phyloP scores from a whole-genome alignment of 192 early-diverging fungal species.

The Podila horticola region DNA sequence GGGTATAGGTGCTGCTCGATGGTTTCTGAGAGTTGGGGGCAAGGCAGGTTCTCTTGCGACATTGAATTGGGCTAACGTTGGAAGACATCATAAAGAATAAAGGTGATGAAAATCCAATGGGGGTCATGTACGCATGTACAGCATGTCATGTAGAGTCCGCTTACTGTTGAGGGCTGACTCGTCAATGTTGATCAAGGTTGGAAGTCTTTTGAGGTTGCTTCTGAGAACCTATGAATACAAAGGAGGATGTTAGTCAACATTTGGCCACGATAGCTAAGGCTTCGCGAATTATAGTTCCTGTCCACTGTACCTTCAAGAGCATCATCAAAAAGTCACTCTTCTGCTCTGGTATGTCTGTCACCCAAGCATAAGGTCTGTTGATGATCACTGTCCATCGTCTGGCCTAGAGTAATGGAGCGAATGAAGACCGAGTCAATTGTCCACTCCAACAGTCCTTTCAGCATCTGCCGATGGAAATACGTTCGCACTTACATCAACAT shows the following conservation, averaged over 20 bases:
- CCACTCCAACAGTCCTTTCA: not conserved
- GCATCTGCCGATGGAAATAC: not conserved
- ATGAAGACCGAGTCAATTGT: too few relatives aligned
- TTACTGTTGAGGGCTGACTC: conserved; percentile 52
- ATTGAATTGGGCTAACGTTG: conserved; percentile 34
- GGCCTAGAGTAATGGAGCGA: conserved; percentile 25
- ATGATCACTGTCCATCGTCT: conserved; percentile 60
- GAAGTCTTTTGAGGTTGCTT: conserved; percentile 54
- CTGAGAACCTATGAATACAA: conserved; percentile 46
- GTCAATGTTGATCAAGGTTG: conserved; percentile 63
- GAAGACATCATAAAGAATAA: not conserved
- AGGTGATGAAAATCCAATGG: not conserved
- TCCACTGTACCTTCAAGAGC: conserved; percentile 41
- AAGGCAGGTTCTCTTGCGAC: conserved; percentile 26
- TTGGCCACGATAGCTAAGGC: too few relatives aligned
- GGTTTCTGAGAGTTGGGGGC: not conserved
- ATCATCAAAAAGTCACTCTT: conserved; percentile 62
- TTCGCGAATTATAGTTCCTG: not conserved
- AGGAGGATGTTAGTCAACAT: not conserved
- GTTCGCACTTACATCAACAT: conserved; percentile 57
- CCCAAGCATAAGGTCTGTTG: conserved; percentile 63
- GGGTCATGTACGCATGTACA: too few relatives aligned
- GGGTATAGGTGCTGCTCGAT: conserved; percentile 32
- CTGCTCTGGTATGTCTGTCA: conserved; percentile 54
- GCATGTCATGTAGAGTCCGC: not conserved